These are phyloP conservation scores for Fusarium pininemorale DNA, from an alignment of 2,329 filamentous ascomycete genomes.

Conservation along the genomic window DNA sequence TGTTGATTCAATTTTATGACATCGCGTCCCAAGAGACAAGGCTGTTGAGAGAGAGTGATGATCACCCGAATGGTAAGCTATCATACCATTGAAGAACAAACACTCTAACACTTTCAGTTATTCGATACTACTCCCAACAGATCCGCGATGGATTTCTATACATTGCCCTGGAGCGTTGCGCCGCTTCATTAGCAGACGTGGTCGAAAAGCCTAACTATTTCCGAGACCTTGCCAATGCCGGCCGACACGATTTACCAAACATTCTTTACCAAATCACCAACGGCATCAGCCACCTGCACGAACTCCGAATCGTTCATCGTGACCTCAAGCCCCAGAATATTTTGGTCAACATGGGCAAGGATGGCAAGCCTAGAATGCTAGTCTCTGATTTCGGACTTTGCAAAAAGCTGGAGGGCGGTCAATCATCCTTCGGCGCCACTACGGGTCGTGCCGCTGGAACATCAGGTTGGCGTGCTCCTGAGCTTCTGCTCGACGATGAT, in stretches of 20 bases:
- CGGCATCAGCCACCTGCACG: slow-evolving; percentile 88
- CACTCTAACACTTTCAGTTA: slow-evolving; percentile 65
- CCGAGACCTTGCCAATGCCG: slow-evolving; percentile 74
- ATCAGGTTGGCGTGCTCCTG: slow-evolving; percentile 94
- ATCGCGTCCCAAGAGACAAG: slow-evolving; percentile 95
- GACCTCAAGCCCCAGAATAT: slow-evolving; percentile 99
- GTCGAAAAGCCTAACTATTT: slow-evolving; percentile 78
- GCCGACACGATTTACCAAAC: slow-evolving; percentile 78
- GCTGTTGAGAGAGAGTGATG: slow-evolving; percentile 89
- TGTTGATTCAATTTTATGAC: slow-evolving; percentile 95
- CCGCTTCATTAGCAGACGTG: slow-evolving; percentile 91
- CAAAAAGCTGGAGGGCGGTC: slow-evolving; percentile 94
- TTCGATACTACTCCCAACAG: slow-evolving; percentile 94
- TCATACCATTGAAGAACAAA: no score
- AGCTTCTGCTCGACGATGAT: slow-evolving; percentile 86
- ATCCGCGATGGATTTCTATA: slow-evolving; percentile 91
- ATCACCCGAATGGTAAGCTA: slow-evolving; percentile 80
- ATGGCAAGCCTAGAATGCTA: slow-evolving; percentile 80
- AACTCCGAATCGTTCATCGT: slow-evolving; percentile 92
- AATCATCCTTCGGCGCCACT: slow-evolving; percentile 93
- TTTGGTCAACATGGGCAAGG: slow-evolving; percentile 78
- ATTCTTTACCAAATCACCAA: slow-evolving; percentile 90
- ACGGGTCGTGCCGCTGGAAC: slow-evolving; percentile 94
- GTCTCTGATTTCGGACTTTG: slow-evolving; percentile 98
- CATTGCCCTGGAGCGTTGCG: slow-evolving; percentile 93